Conservation (phyloP, 2,329 filamentous ascomycete species). For the Scedosporium aurantiacum region DNA sequence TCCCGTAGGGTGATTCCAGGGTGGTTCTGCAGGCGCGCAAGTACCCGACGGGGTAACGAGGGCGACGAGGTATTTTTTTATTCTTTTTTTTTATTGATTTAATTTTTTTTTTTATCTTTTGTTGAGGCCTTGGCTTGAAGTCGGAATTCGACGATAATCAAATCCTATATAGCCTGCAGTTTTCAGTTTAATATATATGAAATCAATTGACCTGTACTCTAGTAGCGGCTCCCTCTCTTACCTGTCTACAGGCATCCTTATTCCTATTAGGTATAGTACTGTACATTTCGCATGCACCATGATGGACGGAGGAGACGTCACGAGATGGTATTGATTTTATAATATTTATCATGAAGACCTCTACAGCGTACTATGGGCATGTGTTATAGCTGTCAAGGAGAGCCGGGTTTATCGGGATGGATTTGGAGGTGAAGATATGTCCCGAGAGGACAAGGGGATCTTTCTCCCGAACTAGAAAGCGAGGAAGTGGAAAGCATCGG, state of each 20-base stretch:
- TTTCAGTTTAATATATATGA: constrained; percentile 32
- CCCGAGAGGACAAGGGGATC: constrained; percentile 60
- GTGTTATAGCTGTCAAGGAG: constrained; percentile 46
- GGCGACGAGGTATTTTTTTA: too few species aligned
- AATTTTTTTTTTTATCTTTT: background rate
- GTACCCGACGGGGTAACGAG: too few species aligned
- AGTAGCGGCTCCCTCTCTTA: constrained; percentile 42
- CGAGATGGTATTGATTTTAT: constrained; percentile 46
- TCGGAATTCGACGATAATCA: background rate
- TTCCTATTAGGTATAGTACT: constrained; percentile 42
- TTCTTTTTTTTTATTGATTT: background rate
- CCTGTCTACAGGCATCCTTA: constrained; percentile 40
- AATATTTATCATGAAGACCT: constrained; percentile 49
- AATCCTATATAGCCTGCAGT: background rate
- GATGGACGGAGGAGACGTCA: constrained; percentile 51
- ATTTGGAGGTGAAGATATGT: constrained; percentile 49
- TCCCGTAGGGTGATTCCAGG: background rate
- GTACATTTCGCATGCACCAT: constrained; percentile 59
- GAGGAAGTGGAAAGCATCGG: constrained; percentile 47
- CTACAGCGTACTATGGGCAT: constrained; percentile 53
- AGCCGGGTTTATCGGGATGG: constrained; percentile 54
- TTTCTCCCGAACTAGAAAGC: constrained; percentile 37
- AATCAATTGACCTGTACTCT: constrained; percentile 42
- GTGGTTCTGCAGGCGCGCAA: background rate
- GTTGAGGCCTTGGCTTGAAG: too few species aligned